Percentiles rank a stretch among this genome's conserved stretches.
Conservation (phyloP, 1,284 basidiomycete species). For the Mycena citricolor region DNA sequence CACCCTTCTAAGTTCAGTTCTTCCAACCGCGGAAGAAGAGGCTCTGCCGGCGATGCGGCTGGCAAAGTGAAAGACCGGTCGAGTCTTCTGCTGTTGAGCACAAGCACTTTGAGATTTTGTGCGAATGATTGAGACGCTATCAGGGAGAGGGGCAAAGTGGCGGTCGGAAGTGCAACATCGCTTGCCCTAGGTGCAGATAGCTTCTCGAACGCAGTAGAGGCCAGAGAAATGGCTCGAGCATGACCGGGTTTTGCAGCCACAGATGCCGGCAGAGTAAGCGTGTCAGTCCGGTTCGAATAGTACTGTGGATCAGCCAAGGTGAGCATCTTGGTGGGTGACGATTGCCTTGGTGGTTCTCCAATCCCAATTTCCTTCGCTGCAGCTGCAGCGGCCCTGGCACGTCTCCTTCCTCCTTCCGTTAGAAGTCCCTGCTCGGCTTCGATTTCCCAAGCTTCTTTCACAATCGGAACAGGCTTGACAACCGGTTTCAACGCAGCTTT, state of each 20-base stretch:
- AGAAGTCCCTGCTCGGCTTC: constrained; percentile 72
- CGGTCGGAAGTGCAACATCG: constrained; percentile 60
- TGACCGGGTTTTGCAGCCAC: constrained; percentile 51
- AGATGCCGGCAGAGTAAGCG: constrained; percentile 64
- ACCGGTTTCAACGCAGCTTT: constrained; percentile 15
- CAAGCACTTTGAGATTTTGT: constrained; percentile 55
- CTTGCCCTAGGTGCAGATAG: constrained; percentile 34
- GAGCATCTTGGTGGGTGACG: constrained; percentile 19
- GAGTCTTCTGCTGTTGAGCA: constrained; percentile 61
- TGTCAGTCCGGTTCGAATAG: constrained; percentile 52
- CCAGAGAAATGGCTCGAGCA: constrained; percentile 62
- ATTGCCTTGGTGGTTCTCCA: constrained; percentile 25
- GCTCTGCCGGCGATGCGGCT: constrained; percentile 30
- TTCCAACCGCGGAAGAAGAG: constrained; percentile 62
- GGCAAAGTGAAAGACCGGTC: constrained; percentile 65
- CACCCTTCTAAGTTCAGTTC: constrained; percentile 74
- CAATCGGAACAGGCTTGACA: constrained; percentile 41
- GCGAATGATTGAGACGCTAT: constrained; percentile 64
- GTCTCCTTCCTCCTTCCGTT: constrained; percentile 67
- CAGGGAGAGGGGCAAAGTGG: constrained; percentile 62
- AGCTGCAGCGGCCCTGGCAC: constrained; percentile 53
- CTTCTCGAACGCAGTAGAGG: constrained; percentile 31
- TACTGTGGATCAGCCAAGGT: constrained; percentile 56
- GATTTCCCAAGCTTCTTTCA: constrained; percentile 74
- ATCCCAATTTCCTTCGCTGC: constrained; percentile 25